Evolutionary conservation across 2,329 filamentous ascomycete genomes (phyloP).

Genomic region (Pseudodiploospora longispora): DNA sequence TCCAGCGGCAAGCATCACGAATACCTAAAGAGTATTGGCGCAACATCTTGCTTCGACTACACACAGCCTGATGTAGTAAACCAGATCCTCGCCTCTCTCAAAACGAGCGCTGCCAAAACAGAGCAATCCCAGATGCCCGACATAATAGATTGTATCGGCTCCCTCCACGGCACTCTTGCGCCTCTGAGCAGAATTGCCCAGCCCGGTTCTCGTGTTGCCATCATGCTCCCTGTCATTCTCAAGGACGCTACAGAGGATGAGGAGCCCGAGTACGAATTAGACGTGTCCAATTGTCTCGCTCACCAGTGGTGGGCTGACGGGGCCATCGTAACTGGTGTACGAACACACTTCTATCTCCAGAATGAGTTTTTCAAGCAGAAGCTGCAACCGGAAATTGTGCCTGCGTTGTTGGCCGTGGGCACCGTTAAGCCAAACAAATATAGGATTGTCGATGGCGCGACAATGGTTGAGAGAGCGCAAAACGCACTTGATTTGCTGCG

Average conservation of each 20-base stretch:
- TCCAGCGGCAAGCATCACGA: constrained; percentile 38
- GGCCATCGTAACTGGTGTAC: constrained; percentile 45
- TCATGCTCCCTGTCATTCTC: constrained; percentile 53
- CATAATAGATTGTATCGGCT: constrained; percentile 21
- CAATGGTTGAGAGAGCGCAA: constrained; percentile 29
- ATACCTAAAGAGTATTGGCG: constrained; percentile 35
- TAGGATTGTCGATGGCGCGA: constrained; percentile 32
- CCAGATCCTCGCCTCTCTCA: constrained; percentile 18
- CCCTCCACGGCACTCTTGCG: constrained; percentile 34
- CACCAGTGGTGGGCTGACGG: constrained; percentile 48
- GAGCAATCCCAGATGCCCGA: not conserved
- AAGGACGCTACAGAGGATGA: constrained; percentile 39
- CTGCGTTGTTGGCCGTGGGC: constrained; percentile 32
- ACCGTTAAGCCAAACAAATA: constrained; percentile 33
- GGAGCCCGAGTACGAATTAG: constrained; percentile 47
- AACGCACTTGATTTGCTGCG: constrained; percentile 28
- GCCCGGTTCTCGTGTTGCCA: constrained; percentile 42
- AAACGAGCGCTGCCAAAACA: constrained; percentile 3
- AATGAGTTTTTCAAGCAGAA: constrained; percentile 48
- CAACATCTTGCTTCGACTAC: constrained; percentile 40
- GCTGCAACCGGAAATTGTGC: constrained; percentile 47
- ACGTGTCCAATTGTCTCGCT: constrained; percentile 30
- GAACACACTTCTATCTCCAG: constrained; percentile 29
- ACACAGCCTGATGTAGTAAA: constrained; percentile 26
- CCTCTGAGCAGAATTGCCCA: constrained; percentile 44